Base-by-base conservation (phyloP, 2,329 filamentous ascomycete genomes). In the Camillea tinctor region DNA sequence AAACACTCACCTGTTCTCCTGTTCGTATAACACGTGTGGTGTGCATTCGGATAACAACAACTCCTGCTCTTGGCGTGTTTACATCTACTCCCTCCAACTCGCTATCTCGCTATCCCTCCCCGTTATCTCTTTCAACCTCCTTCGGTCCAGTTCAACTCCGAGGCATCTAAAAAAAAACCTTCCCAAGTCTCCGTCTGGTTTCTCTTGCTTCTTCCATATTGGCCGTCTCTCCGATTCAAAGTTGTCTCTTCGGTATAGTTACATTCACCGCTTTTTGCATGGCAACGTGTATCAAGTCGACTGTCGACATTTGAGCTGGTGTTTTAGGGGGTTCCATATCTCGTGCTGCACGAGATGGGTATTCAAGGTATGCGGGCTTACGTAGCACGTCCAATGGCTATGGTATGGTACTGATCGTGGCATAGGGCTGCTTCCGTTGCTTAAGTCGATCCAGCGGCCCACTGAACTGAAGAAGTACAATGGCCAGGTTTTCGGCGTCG, bases 391-490 rank as follows among this genome's bases (percentile, higher is more conserved):
- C 36, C 11, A 11, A 5, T 51, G 15, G 44, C 20, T 36, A 15
- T 19, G n/a, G 22, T 36, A 15, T 19, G n/a, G 22, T 40, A 44
- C 4, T 22, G 21, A 15, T 48, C 57, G 22, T 57, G 1, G 30
- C 26, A 59, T 59, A 93, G 94, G 95, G 51, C 86, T 99, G 57
- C 84, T 98, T 36, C 92, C 92, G 44, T 83, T 98, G 61, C 87
- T 99, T 62, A 98, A 98, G 77, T 98, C 95, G 52, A 98, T 99
- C 57, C 95, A 99, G 61, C 93, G 91, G 72, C 90, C 91, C 72
- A 90, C 87, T 55, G 90, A 92, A 68, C 82, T 99, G 61, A 96
- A 93, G 74, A 93, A 93, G 71, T 97, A 91, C 75, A 80, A 85
- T 13, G 95, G 94, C 55, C 88, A 96, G 76, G 96, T 90, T 1